Evolutionary conservation across 768 basidiomycete species (phyloP), one percentile per base, ranked within the genome.

Genomic region (Podaxis sp.): DNA sequence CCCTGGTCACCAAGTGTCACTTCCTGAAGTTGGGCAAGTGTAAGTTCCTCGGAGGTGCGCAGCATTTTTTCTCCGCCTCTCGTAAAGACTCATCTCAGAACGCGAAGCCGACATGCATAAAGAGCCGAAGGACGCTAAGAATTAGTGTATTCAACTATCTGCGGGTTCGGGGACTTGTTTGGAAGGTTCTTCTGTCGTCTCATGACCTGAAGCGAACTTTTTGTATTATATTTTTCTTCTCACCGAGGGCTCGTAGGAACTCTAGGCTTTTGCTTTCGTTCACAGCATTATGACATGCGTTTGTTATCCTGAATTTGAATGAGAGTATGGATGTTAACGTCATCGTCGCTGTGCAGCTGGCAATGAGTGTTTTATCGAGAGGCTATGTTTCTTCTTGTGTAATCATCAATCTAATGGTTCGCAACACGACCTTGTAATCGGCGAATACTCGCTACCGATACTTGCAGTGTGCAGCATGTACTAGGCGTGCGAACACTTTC

Each of bases 21-120:
- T 83, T 76, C 69, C 72, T 81, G 66, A 85, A 83, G 76, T 74
- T 79, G 53, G 82, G 82, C 19, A 82, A 75, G 58, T 89, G 88
- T 71, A 87, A 84, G 70, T 89, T 89, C 71, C 71, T 77, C 64
- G 87, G 83, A 71, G 76, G 87, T 88, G 64, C 64, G 77, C 77
- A 41, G 50, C 19, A 3, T 63, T 51, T 41, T 29, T 17, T 36
- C 11, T 56, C 37, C 52, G 11, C 38, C n/a, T 40, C 54, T 65
- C 65, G 62, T 66, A 67, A 66, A 53, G 70, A 66, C 53, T 68
- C 53, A 64, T 61, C 46, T 55, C 56, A 57, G 40, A 49, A 50
- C 33, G 29, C 59, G 46, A 67, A 79, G 77, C 59, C 69, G 75
- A 78, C 66, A 78, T 79, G 79, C 78, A 80, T 68, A 76, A 74